phyloP scores from a whole-genome alignment of 176 grass and related monocot species.

The barley (Hordeum vulgare) region MorexV3_pseudomolecules_assembly NC_058519.1:448936677-448937176 shows the following conservation, averaged over 20 bases:
- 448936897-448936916: background rate
- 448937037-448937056: background rate
- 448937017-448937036: background rate
- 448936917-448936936: background rate
- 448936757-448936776: too few species aligned
- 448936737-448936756: too few species aligned
- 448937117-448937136: background rate
- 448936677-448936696: too few species aligned
- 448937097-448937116: background rate
- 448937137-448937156: background rate
- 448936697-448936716: too few species aligned
- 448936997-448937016: background rate
- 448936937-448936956: background rate
- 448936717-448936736: too few species aligned
- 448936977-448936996: background rate
- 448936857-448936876: background rate
- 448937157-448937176: background rate
- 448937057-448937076: background rate
- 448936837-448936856: background rate
- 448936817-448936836: slow-evolving; percentile 16
- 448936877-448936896: background rate
- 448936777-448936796: background rate
- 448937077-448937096: background rate
- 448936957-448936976: background rate
- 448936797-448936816: background rate